Evolutionary conservation across 2,329 filamentous ascomycete genomes (phyloP).

Genomic region (Neopestalotiopsis clavispora): DNA sequence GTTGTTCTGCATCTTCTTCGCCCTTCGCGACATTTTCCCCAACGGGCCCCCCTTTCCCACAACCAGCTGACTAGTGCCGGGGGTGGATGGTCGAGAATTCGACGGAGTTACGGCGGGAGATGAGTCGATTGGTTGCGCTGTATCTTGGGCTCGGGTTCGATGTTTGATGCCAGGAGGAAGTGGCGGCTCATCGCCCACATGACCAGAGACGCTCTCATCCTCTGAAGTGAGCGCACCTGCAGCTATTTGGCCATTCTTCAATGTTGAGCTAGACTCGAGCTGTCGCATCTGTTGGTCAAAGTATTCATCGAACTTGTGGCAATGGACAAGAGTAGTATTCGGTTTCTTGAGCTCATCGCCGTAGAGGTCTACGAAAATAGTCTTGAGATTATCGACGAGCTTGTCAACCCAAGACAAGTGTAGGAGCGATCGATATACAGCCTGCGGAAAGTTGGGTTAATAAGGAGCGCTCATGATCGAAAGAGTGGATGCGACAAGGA

Average conservation of each 20-base stretch:
- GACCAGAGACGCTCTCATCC: slow-evolving; percentile 39
- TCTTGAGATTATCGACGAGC: slow-evolving; percentile 91
- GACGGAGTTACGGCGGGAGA: slow-evolving; percentile 74
- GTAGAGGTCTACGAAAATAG: slow-evolving; percentile 90
- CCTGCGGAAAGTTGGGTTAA: slow-evolving; percentile 55
- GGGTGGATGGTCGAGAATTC: slow-evolving; percentile 80
- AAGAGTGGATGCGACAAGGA: slow-evolving; percentile 1
- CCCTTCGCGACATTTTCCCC: slow-evolving; percentile 79
- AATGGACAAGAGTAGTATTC: slow-evolving; percentile 78
- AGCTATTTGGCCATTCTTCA: slow-evolving; percentile 27
- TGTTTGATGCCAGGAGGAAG: slow-evolving; percentile 47
- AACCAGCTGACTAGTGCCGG: slow-evolving; percentile 67
- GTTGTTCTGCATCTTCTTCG: slow-evolving; percentile 69
- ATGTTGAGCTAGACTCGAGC: slow-evolving; percentile 64
- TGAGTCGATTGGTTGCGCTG: slow-evolving; percentile 58
- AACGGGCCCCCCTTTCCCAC: slow-evolving; percentile 77
- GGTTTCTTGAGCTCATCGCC: slow-evolving; percentile 83
- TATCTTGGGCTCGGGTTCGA: slow-evolving; percentile 41
- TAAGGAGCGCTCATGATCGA: slow-evolving; percentile 14
- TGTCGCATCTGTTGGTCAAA: slow-evolving; percentile 92
- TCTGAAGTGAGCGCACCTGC: slow-evolving; percentile 36
- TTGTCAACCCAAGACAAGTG: slow-evolving; percentile 98
- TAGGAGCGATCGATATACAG: slow-evolving; percentile 93
- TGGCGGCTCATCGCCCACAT: slow-evolving; percentile 44
- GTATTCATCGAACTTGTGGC: slow-evolving; percentile 83